Base-by-base conservation (phyloP, 1,139 yeast genomes). In the Magnusiomyces tetraspermus region DNA sequence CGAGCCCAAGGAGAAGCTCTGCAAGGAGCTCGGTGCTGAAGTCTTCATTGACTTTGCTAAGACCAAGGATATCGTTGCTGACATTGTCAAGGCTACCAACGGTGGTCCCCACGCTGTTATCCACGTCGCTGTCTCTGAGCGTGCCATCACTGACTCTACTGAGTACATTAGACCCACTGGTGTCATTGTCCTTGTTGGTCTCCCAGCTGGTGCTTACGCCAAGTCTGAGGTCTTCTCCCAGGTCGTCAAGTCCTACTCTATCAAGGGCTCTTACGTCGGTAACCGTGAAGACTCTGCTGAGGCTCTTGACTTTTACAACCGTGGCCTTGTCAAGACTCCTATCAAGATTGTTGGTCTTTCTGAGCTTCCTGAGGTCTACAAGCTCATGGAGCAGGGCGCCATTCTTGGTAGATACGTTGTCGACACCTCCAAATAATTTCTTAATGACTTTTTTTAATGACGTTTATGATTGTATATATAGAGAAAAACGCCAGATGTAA, bases 91-190 rank as follows among this genome's bases (percentile, higher is more conserved):
- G 55, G 79, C 78, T 60, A 85, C 95, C 56, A 70, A 75, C 55
- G 95, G 95, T 67, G 82, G 82, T 55, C 85, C 92, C 53, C 90
- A 85, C 65, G 92, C 85, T 64, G 88, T 79, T 60, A 75, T 85
- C 65, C 85, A 84, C 70, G 88, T 85, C 57, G 85, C 94, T 46
- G 90, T 83, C 53, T 81, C 94, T 51, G 85, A 80, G 67, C 71
- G 71, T 54, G 94, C 94, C 56, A 82, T 85, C 63, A 72, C 78
- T 53, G 82, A 79, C 64, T 83, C 92, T 22, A 75, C 82, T 58
- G 75, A 77, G 58, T 85, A 81, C 70, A 85, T 83, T 55, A 79
- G 92, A 71, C 71, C 87, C 33, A 75, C 79, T 55, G 95, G 95
- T 68, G 80, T 85, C 58, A 85, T 83, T 65, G 92, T 85, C 51